phyloP scores from a whole-genome alignment of 768 basidiomycete genomes.

The Myochromella boudieri region DNA sequence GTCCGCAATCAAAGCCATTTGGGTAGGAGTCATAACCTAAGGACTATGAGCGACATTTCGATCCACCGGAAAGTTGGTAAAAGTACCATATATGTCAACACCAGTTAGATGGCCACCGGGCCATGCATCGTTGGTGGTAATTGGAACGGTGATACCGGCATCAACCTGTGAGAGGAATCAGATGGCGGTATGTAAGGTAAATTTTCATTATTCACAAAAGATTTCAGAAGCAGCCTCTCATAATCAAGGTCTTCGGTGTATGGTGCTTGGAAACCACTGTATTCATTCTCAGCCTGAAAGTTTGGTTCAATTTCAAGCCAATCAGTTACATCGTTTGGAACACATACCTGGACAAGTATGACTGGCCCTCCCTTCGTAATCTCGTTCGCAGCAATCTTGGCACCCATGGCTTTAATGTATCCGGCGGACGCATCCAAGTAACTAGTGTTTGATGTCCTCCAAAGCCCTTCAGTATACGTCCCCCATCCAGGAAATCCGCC shows the following conservation, averaged over 20 bases:
- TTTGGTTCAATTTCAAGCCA: not conserved
- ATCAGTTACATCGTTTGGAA: not conserved
- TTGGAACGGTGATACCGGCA: constrained; percentile 45
- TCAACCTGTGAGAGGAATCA: constrained; percentile 27
- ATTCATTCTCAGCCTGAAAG: constrained; percentile 53
- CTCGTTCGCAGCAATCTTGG: constrained; percentile 49
- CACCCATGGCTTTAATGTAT: constrained; percentile 48
- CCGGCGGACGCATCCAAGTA: constrained; percentile 48
- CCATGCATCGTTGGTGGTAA: constrained; percentile 47
- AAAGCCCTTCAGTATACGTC: constrained; percentile 45
- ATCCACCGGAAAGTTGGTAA: not conserved
- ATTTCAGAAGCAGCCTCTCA: constrained; percentile 31
- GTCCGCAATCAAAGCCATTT: constrained; percentile 53
- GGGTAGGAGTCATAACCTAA: constrained; percentile 48
- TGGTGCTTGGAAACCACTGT: constrained; percentile 39
- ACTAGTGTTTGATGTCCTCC: constrained; percentile 40
- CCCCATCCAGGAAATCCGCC: constrained; percentile 61
- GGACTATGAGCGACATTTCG: not conserved
- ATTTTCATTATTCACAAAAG: constrained; percentile 26
- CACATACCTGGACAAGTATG: constrained; percentile 37
- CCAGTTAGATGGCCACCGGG: constrained; percentile 44
- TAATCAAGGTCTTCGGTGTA: constrained; percentile 41
- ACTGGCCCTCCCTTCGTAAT: constrained; percentile 62
- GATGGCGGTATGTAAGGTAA: not conserved
- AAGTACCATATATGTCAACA: constrained; percentile 48